phyloP scores from a whole-genome alignment of 768 basidiomycete genomes.

The Lentinula lateritia region DNA sequence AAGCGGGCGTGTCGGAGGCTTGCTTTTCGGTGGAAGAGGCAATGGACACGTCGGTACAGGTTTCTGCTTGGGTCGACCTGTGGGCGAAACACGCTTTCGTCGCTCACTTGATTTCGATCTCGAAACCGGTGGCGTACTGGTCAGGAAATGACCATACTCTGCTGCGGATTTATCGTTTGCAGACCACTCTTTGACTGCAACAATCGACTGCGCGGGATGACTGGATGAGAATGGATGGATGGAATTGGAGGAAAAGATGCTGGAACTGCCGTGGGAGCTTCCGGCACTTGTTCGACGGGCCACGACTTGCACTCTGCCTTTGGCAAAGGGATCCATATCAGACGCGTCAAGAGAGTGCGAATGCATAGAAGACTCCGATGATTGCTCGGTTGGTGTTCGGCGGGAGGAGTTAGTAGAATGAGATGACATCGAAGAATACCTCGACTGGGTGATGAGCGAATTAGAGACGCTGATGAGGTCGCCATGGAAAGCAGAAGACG shows the following conservation, averaged over 20 bases:
- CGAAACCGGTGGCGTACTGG: background rate
- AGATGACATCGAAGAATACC: background rate
- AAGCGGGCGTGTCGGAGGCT: slow-evolving; percentile 1
- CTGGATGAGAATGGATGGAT: background rate
- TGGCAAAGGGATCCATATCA: slow-evolving; percentile 2
- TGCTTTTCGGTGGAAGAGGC: background rate
- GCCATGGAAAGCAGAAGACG: background rate
- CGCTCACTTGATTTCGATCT: background rate
- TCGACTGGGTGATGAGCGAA: background rate
- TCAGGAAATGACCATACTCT: background rate
- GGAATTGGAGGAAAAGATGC: background rate
- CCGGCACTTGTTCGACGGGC: background rate
- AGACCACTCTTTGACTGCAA: background rate
- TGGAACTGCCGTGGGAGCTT: background rate
- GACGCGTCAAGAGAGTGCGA: background rate
- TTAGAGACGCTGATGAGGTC: background rate
- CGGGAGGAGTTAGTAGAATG: background rate
- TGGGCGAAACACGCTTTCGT: background rate
- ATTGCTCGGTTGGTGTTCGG: background rate
- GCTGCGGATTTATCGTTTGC: background rate
- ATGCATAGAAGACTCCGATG: background rate
- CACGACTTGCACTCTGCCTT: slow-evolving; percentile 3
- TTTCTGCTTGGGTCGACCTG: background rate
- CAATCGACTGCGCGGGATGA: background rate
- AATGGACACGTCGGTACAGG: background rate